These are phyloP conservation scores for Pythium scleroteichum DNA, from an alignment of 352 stramenopile species.

Conservation along the genomic window DNA sequence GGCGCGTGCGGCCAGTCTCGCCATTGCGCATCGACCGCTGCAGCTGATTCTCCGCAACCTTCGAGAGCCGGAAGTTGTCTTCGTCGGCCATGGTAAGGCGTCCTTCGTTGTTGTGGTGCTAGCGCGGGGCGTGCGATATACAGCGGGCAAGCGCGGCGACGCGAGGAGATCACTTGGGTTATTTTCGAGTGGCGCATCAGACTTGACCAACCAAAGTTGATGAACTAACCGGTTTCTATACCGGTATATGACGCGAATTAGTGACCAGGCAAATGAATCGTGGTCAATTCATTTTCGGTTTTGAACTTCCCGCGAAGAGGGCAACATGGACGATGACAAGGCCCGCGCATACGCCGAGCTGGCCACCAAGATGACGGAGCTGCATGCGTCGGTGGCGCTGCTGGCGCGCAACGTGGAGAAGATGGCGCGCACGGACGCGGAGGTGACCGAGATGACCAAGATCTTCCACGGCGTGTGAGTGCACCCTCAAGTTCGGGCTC, in stretches of 20 bases:
- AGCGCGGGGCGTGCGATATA: no score
- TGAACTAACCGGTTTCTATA: slow-evolving; percentile 10
- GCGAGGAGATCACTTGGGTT: slow-evolving; percentile 11
- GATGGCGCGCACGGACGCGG: slow-evolving; percentile 67
- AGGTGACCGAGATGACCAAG: slow-evolving; percentile 66
- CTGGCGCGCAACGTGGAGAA: slow-evolving; percentile 75
- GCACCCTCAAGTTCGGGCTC: no score
- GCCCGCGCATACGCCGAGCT: slow-evolving; percentile 63
- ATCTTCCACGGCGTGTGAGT: slow-evolving; percentile 80
- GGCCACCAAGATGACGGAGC: slow-evolving; percentile 71
- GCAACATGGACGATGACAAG: slow-evolving; percentile 72
- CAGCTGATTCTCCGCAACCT: slow-evolving; percentile 79
- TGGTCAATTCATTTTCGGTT: slow-evolving; percentile 15
- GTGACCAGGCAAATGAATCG: slow-evolving; percentile 10
- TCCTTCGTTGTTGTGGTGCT: no score
- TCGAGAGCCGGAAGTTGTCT: slow-evolving; percentile 74
- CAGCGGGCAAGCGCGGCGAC: no score
- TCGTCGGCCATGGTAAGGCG: slow-evolving; percentile 54
- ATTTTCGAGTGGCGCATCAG: neutral
- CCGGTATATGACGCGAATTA: neutral
- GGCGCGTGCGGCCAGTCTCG: slow-evolving; percentile 75
- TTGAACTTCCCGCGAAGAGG: neutral
- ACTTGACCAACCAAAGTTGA: slow-evolving; percentile 30
- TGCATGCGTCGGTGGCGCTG: slow-evolving; percentile 70
- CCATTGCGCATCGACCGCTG: slow-evolving; percentile 70